phyloP scores from a whole-genome alignment of 768 basidiomycete genomes.

The Trichaptum fuscoviolaceum region DNA sequence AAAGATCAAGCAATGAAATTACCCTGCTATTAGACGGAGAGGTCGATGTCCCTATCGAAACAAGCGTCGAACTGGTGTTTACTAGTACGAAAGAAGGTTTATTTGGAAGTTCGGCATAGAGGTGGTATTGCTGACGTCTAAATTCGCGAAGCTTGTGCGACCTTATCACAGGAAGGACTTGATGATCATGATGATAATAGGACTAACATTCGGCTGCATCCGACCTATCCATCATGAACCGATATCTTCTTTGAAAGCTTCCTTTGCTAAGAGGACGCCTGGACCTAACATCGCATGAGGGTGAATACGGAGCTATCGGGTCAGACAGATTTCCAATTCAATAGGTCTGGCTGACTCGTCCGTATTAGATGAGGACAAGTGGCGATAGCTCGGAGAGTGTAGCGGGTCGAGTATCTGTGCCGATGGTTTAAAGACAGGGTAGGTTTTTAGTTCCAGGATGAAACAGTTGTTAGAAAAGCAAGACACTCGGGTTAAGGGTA shows the following conservation, averaged over 20 bases:
- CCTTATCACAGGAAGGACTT: background rate
- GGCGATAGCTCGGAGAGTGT: background rate
- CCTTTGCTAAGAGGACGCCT: background rate
- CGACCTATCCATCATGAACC: background rate
- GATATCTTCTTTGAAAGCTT: too few relatives aligned
- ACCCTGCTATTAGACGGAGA: background rate
- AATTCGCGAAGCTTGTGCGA: background rate
- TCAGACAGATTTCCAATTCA: background rate
- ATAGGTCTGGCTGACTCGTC: background rate
- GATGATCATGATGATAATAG: background rate
- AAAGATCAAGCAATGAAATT: background rate
- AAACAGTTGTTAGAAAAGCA: background rate
- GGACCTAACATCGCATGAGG: background rate
- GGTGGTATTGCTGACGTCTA: background rate
- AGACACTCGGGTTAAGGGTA: background rate
- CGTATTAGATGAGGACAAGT: background rate
- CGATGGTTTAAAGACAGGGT: background rate
- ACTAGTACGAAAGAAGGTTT: background rate
- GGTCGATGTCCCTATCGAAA: too few relatives aligned
- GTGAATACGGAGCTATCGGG: background rate
- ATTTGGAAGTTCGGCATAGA: background rate
- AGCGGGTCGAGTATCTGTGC: background rate
- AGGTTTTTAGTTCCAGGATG: background rate
- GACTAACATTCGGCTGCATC: background rate
- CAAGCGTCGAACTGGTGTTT: background rate